phyloP scores from a whole-genome alignment of 306 rosid species.

The Cicer arietinum region DNA sequence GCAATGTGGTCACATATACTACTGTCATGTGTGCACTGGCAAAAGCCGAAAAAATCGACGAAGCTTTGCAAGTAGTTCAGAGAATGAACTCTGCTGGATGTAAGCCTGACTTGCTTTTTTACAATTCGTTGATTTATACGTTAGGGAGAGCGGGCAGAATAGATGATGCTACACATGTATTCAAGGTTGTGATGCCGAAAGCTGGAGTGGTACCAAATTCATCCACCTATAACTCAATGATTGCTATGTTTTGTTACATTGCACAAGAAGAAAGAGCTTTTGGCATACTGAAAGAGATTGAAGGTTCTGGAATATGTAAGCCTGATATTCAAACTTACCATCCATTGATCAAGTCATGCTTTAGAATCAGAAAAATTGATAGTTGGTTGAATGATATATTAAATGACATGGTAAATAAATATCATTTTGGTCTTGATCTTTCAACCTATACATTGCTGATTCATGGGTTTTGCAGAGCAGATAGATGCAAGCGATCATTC shows the following conservation, averaged over 20 bases:
- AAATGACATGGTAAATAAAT: conserved; percentile 71
- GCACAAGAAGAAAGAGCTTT: conserved; percentile 65
- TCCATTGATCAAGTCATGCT: conserved; percentile 81
- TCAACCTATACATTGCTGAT: conserved; percentile 74
- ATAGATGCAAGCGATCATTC: conserved; percentile 71
- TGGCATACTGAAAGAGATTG: conserved; percentile 60
- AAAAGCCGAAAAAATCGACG: conserved; percentile 66
- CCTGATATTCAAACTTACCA: conserved; percentile 85
- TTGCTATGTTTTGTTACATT: conserved; percentile 72
- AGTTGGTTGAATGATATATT: conserved; percentile 54
- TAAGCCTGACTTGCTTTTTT: conserved; percentile 70
- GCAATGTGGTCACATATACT: conserved; percentile 77
- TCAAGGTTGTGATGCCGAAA: conserved; percentile 67
- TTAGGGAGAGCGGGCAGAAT: conserved; percentile 74
- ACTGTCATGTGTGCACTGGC: conserved; percentile 66
- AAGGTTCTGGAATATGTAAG: conserved; percentile 65
- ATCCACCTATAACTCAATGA: conserved; percentile 82
- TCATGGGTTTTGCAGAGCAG: conserved; percentile 81
- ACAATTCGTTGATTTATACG: conserved; percentile 70
- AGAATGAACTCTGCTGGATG: conserved; percentile 70
- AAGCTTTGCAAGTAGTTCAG: conserved; percentile 64
- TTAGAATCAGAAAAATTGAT: conserved; percentile 59
- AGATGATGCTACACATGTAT: conserved; percentile 57
- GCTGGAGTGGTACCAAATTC: conserved; percentile 61
- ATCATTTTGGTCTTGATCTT: conserved; percentile 77